Evolutionary conservation across 2,329 filamentous ascomycete genomes (phyloP).

Genomic region (Alternaria alternata): DNA sequence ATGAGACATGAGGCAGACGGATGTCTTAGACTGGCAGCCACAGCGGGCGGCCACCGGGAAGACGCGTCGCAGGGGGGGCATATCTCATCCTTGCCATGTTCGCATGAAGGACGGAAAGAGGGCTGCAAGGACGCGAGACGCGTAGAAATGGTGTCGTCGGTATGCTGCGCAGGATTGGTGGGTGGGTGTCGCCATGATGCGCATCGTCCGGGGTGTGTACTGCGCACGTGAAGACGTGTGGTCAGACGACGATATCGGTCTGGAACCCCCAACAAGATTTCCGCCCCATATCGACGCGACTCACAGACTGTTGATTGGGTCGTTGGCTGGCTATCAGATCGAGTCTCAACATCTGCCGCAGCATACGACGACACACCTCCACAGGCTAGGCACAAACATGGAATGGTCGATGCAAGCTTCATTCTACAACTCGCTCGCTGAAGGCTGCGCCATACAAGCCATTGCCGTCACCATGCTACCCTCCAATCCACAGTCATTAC

Average conservation of each 20-base stretch:
- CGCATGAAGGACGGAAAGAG: background rate
- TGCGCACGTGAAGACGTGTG: slow-evolving; percentile 13
- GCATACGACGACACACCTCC: too few relatives aligned
- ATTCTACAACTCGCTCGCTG: background rate
- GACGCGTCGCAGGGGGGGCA: slow-evolving; percentile 9
- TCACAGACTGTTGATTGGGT: background rate
- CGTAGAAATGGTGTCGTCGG: slow-evolving; percentile 3
- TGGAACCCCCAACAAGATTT: background rate
- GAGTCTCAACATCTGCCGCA: background rate
- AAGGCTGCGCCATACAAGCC: too few relatives aligned
- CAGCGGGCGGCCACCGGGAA: slow-evolving; percentile 14
- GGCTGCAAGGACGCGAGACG: slow-evolving; percentile 1
- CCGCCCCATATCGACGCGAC: background rate
- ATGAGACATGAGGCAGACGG: slow-evolving; percentile 29
- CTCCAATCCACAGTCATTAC: background rate
- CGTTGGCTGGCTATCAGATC: background rate
- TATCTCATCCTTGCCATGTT: slow-evolving; percentile 4
- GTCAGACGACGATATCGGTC: slow-evolving; percentile 6
- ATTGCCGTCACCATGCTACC: background rate
- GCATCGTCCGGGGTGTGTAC: background rate
- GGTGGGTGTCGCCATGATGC: background rate
- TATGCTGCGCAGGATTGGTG: background rate
- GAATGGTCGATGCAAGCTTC: background rate
- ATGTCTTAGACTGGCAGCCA: slow-evolving; percentile 12
- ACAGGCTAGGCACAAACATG: background rate